A percentile compares a stretch with the other conserved stretches of the same genome.
phyloP scores from a whole-genome alignment of 176 grass and related monocot species.

The Avena eriantha region DNA sequence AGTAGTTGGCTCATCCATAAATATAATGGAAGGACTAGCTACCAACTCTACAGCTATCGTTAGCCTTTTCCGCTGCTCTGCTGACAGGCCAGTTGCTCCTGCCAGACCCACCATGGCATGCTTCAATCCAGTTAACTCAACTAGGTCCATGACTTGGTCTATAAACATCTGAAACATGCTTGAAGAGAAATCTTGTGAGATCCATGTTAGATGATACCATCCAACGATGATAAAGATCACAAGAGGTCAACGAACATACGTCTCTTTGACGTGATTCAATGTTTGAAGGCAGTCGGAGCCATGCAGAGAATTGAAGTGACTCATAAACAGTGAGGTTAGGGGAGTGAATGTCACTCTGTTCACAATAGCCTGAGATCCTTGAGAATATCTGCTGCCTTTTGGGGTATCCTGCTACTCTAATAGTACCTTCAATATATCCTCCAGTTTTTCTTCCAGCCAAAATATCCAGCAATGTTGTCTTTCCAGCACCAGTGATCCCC shows the following conservation, averaged over 20 bases:
- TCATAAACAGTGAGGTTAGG: conserved; percentile 75
- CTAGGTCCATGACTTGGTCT: conserved; percentile 76
- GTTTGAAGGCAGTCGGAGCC: conserved; percentile 78
- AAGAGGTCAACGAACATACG: conserved; percentile 52
- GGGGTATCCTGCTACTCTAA: conserved; percentile 69
- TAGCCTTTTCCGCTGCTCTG: conserved; percentile 74
- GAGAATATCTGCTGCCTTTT: conserved; percentile 86
- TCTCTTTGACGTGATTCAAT: conserved; percentile 63
- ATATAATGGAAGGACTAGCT: conserved; percentile 87
- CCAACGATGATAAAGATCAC: not conserved
- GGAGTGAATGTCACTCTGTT: conserved; percentile 81
- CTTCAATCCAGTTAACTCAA: conserved; percentile 67
- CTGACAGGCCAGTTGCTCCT: conserved; percentile 63
- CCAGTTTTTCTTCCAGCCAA: conserved; percentile 92
- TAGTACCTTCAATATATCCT: conserved; percentile 73
- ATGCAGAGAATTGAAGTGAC: conserved; percentile 72
- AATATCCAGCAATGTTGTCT: conserved; percentile 91
- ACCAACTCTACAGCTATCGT: conserved; percentile 83
- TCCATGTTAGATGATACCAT: not conserved
- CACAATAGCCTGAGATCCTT: conserved; percentile 78
- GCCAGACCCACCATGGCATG: conserved; percentile 76
- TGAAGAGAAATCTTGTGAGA: conserved; percentile 26
- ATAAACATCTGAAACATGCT: conserved; percentile 71
- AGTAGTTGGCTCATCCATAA: conserved; percentile 88
- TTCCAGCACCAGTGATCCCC: conserved; percentile 90